Evolutionary conservation across 352 stramenopile species (phyloP).

Genomic region (Phytophthora litchii): DNA sequence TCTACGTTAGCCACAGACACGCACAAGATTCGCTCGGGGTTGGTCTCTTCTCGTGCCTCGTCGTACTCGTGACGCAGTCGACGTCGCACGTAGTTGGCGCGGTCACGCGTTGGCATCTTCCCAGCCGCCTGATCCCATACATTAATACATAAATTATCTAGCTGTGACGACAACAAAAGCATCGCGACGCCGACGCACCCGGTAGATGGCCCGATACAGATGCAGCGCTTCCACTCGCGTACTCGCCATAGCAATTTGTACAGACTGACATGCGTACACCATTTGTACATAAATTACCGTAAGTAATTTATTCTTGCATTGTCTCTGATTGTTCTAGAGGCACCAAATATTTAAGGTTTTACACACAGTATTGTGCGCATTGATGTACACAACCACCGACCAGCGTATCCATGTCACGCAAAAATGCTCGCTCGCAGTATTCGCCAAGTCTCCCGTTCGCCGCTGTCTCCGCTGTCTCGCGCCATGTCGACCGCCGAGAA

Average conservation of each 20-base stretch:
- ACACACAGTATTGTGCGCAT: too few relatives aligned
- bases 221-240: slow-evolving; percentile 51
- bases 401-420: slow-evolving; percentile 6
- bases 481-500: slow-evolving; percentile 53
- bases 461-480: slow-evolving; percentile 18
- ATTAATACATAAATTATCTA: too few relatives aligned
- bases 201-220: slow-evolving; percentile 80
- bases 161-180: not conserved
- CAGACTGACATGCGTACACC: not conserved
- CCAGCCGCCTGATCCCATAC: slow-evolving; percentile 46
- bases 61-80: slow-evolving; percentile 78
- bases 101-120: slow-evolving; percentile 72
- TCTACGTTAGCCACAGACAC: not conserved
- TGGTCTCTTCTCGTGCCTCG: slow-evolving; percentile 56
- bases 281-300: not conserved
- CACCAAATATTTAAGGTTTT: too few relatives aligned
- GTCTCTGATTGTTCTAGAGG: too few relatives aligned
- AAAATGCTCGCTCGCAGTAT: slow-evolving; percentile 23
- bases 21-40: slow-evolving; percentile 64
- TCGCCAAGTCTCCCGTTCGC: slow-evolving; percentile 20
- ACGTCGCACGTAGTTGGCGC: slow-evolving; percentile 66
- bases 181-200: slow-evolving; percentile 42
- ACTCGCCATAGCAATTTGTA: not conserved
- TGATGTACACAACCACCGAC: too few relatives aligned
- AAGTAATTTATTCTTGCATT: too few relatives aligned